These are phyloP conservation scores for Elaeis guineensis DNA, from an alignment of 176 grass and related monocot genomes.

Conservation along the genomic window DNA sequence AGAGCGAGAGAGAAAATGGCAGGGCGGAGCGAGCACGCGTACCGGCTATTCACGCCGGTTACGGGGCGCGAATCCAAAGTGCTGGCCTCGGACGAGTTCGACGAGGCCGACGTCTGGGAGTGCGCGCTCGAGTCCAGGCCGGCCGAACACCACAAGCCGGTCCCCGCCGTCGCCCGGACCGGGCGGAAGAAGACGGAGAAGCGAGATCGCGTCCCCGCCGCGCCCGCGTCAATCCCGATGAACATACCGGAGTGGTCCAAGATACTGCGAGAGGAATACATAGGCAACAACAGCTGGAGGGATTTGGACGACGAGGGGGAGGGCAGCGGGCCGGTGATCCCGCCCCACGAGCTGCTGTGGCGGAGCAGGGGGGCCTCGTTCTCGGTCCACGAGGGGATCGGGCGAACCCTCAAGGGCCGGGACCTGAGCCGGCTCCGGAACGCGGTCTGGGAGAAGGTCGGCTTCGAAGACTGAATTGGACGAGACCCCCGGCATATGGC, in stretches of 20 bases:
- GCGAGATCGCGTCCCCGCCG: neutral
- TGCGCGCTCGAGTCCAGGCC: conserved; percentile 3
- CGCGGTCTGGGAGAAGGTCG: conserved; percentile 96
- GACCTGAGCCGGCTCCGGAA: conserved; percentile 91
- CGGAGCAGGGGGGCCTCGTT: conserved; percentile 61
- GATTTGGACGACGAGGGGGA: conserved; percentile 4
- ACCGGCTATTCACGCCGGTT: conserved; percentile 55
- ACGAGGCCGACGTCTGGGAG: conserved; percentile 77
- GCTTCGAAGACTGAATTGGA: conserved; percentile 60
- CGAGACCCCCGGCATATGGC: neutral
- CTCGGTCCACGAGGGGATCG: conserved; percentile 81
- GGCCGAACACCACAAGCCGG: neutral
- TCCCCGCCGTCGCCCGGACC: conserved; percentile 11
- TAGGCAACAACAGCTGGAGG: conserved; percentile 16
- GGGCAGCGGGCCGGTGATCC: conserved; percentile 32
- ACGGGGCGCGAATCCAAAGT: conserved; percentile 6
- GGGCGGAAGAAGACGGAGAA: conserved; percentile 23
- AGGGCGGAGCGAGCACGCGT: conserved; percentile 53
- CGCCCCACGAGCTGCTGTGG: conserved; percentile 81
- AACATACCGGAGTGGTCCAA: conserved; percentile 93
- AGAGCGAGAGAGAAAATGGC: conserved; percentile 18
- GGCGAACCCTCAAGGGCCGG: conserved; percentile 87
- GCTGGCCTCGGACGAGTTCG: conserved; percentile 48
- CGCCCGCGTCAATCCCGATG: conserved; percentile 55
- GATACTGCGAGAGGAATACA: conserved; percentile 53